A percentile compares a stretch with the other conserved stretches of the same genome.
Evolutionary conservation across 2,329 filamentous ascomycete genomes (phyloP).

Genomic region (Phyllosticta citribraziliensis): DNA sequence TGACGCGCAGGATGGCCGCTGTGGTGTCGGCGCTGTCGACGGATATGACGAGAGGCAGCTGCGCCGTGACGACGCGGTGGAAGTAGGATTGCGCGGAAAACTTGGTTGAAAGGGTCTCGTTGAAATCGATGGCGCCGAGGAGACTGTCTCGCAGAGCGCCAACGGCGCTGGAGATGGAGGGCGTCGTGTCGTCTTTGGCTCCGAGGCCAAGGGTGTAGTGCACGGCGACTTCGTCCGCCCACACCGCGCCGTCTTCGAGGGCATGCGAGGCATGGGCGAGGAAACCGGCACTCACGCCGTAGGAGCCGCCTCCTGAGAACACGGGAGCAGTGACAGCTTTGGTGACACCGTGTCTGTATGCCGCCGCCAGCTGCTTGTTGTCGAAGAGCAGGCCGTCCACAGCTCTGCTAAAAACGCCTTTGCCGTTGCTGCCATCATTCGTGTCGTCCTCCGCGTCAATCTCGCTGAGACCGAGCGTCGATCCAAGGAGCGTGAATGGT

Average conservation of each 20-base stretch:
- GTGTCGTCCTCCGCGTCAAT: conserved; percentile 49
- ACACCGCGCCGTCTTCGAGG: conserved; percentile 24
- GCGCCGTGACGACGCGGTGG: conserved; percentile 44
- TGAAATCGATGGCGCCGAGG: conserved; percentile 38
- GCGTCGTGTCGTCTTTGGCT: conserved; percentile 36
- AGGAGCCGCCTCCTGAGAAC: conserved; percentile 20
- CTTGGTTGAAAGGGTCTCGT: conserved; percentile 20
- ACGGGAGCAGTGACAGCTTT: conserved; percentile 29
- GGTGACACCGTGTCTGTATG: conserved; percentile 29
- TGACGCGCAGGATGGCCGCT: conserved; percentile 49
- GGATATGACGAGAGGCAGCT: conserved; percentile 47
- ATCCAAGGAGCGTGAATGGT: conserved; percentile 52
- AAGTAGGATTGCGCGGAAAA: conserved; percentile 38
- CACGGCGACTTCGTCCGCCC: conserved; percentile 30
- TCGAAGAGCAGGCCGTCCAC: conserved; percentile 35
- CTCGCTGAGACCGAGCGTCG: conserved; percentile 51
- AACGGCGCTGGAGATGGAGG: conserved; percentile 47
- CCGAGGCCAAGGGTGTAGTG: conserved; percentile 43
- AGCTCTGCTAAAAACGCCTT: conserved; percentile 47
- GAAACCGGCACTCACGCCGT: conserved; percentile 30
- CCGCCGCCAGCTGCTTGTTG: conserved; percentile 29
- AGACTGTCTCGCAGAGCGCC: conserved; percentile 45
- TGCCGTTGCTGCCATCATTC: conserved; percentile 37
- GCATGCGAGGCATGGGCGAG: conserved; percentile 24
- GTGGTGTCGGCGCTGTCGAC: conserved; percentile 56